Base-by-base conservation (phyloP, 345 rosid species). In the Hibiscus mutabilis region DNA sequence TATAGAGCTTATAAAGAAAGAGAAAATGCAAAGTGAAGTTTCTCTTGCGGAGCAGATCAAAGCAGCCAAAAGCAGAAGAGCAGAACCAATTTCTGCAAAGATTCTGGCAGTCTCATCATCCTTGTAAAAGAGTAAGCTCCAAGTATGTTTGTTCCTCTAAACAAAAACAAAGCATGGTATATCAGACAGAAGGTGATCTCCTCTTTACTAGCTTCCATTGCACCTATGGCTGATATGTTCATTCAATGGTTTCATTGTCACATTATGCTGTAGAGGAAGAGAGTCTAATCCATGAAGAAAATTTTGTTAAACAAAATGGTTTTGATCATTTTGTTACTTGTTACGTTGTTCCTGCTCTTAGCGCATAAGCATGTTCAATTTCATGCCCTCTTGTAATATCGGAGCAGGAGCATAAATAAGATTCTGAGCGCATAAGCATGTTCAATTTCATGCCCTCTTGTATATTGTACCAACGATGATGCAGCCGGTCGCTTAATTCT, bases 11-110 rank as follows among this genome's bases (percentile, higher is more conserved):
- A 71, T 84, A 60, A 81, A 70, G 83, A 84, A 76, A 76, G 90
- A 89, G 72, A 87, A 84, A 73, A 77, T 73, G 74, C 79, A 61
- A 62, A 84, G 78, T 42, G 79, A 81, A 71, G 76, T 81, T 74
- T 86, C 96, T 15, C 88, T 94, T 35, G 97, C 96, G 9, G 97
- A 94, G 51, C 93, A 91, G 86, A 91, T 93, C 75, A 85, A 24
- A 75, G 92, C 88, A 0, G 94, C 96, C 63, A 91, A 84, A 71
- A 88, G 44, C 67, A 88, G 42, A 80, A 77, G 85, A 81, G 77
- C 70, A 59, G 79, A 79, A 71, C 37, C 75, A 19, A 19, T 35
- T 46, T 63, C 64, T 19, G 21, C 52, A n/a, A 74, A 81, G 66
- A 69, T 73, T 57, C 64, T 71, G 55, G 74, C 73, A 57, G 69